phyloP scores from a whole-genome alignment of 2,329 filamentous ascomycete species.

The Fusarium buxicola region DNA sequence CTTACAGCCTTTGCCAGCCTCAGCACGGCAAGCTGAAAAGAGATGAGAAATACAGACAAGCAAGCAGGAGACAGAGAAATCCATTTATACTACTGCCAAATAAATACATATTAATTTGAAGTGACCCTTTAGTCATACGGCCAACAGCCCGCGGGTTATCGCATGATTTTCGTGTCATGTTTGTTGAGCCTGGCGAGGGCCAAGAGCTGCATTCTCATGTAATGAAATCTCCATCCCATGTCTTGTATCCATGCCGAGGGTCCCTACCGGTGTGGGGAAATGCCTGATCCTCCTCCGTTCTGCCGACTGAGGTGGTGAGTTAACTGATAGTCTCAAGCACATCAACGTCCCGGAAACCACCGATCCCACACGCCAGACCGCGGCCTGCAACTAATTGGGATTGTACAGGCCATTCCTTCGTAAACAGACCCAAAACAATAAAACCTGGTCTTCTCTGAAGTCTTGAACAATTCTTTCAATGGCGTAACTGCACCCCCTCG shows the following conservation, averaged over 20 bases:
- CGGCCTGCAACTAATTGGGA: not conserved
- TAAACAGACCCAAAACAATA: constrained; percentile 28
- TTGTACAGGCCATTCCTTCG: constrained; percentile 31
- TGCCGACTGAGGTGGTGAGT: not conserved
- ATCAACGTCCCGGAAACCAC: constrained; percentile 9
- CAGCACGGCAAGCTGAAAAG: not conserved
- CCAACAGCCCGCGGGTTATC: constrained; percentile 39
- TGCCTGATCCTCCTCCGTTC: constrained; percentile 16
- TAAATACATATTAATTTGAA: constrained; percentile 14
- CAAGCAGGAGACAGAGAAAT: constrained; percentile 1
- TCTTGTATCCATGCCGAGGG: constrained; percentile 26
- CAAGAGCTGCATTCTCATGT: constrained; percentile 46
- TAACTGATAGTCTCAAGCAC: not conserved
- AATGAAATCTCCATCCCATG: constrained; percentile 39
- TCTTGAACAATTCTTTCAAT: constrained; percentile 9
- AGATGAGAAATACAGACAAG: not conserved
- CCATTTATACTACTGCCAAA: constrained; percentile 31
- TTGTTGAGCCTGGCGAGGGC: constrained; percentile 19
- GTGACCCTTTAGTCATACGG: constrained; percentile 19
- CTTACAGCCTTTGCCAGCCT: not conserved
- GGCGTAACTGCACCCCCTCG: constrained; percentile 21
- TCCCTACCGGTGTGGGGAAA: constrained; percentile 9
- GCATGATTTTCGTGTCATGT: constrained; percentile 37
- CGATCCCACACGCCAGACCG: not conserved
- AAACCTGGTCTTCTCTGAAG: constrained; percentile 3